Base-by-base conservation (phyloP, 129 eudicot genomes). In the Kitagawia praeruptora region DNA sequence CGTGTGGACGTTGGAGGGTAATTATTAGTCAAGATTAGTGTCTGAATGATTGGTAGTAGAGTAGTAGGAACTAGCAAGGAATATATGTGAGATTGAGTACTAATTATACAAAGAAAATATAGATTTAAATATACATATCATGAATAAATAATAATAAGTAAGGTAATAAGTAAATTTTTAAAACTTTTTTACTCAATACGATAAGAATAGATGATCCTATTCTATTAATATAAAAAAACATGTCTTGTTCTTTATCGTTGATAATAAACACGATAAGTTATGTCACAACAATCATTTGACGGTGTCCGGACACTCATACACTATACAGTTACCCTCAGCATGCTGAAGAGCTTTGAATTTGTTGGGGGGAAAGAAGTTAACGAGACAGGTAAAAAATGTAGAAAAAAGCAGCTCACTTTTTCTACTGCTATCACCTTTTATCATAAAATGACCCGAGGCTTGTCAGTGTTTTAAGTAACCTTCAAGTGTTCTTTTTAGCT, bases 21-120 rank as follows among this genome's bases (percentile, higher is more conserved):
- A 79, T 83, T 81, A 77, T 78, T 49, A 66, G 83, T 80, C 82
- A 77, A 85, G 77, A 82, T 61, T 73, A 19, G 58, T 40, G 58
- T 42, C 67, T 54, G 76, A 80, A 77, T 78, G 56, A 77, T 80
- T 45, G 74, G n/a, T 45, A 74, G 37, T 34, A 34, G 37, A 34
- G 37, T 34, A 34, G 37, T 34, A 34, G 37, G 1, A 34, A 34
- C 45, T 45, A 45, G 27, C 27, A 8, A 27, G 8, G 72, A 51
- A 69, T 42, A 19, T 41, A 39, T 2, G n/a, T 5, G 46, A 28
- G 46, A 39, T 70, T 18, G 75, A 67, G 73, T 14, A 67, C 21
- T 31, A 14, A 31, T 28, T 4, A 66, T 3, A 27, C 38, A 27
- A 34, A 0, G 2, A 34, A 34, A 34, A 34, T 34, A 34, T 34